Evolutionary conservation across 2,329 filamentous ascomycete genomes (phyloP).

Genomic region (Zelopaecilomyces penicillatus): DNA sequence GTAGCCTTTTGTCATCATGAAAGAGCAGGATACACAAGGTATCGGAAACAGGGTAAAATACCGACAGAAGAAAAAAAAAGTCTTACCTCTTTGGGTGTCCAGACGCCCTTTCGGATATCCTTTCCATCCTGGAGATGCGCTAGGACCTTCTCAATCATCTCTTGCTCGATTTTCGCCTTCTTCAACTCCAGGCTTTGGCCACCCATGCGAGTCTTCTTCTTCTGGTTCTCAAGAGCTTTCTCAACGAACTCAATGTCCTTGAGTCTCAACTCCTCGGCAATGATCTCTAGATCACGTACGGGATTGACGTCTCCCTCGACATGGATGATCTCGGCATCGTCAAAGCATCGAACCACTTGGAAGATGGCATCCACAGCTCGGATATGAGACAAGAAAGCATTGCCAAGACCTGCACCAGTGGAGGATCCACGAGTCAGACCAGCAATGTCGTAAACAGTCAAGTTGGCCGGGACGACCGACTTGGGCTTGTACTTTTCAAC

Average conservation of each 20-base stretch:
- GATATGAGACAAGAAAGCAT: constrained; percentile 97
- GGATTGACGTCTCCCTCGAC: constrained; percentile 98
- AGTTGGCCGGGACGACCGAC: constrained; percentile 89
- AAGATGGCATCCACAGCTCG: constrained; percentile 97
- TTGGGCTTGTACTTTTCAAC: constrained; percentile 96
- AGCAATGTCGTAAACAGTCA: constrained; percentile 98
- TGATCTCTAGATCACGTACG: constrained; percentile 87
- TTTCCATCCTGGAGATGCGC: constrained; percentile 79
- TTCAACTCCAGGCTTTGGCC: constrained; percentile 96
- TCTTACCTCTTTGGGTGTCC: constrained; percentile 91
- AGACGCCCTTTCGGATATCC: constrained; percentile 84
- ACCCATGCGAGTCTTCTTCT: constrained; percentile 91
- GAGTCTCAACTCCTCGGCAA: constrained; percentile 89
- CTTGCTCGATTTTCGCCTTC: constrained; percentile 91
- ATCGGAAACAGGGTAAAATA: constrained; percentile 7
- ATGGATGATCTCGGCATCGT: constrained; percentile 99
- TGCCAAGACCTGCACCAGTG: constrained; percentile 93
- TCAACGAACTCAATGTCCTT: constrained; percentile 99
- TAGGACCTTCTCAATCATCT: constrained; percentile 84
- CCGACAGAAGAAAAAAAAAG: constrained; percentile 12
- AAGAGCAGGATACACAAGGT: constrained; percentile 22
- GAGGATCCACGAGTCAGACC: constrained; percentile 93
- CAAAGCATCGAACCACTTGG: constrained; percentile 93
- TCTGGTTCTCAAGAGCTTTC: constrained; percentile 84
- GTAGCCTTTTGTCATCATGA: constrained; percentile 97